Base-by-base conservation (phyloP, 1,284 basidiomycete species). In the Ceratobasidium papillatum region DNA sequence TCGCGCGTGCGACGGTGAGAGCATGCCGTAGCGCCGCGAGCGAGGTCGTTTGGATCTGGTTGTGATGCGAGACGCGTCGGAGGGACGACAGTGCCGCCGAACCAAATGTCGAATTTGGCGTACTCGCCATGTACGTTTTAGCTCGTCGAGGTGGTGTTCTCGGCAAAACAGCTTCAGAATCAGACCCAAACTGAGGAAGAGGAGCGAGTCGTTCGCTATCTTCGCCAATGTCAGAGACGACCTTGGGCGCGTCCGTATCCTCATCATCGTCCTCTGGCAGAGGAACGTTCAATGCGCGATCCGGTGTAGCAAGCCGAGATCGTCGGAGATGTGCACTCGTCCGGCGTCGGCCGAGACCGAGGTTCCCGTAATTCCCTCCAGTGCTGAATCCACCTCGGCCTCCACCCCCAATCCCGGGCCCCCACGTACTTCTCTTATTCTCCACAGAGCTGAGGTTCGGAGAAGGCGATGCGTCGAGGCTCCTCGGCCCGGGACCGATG, bases 1-100 rank as follows among this genome's bases (percentile, higher is more conserved):
- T 86, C 2, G 88, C 85, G 9, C 93, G 77, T 0, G 92, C 89
- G 30, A 85, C 85, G 68, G 90, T 87, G 0, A 94, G 81, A 0
- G 89, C 85, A 32, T 86, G 83, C 32, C 86, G 85, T 3, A 94
- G 81, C 0, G 91, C 85, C 12, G 88, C 87, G 1, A 91, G 82
- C 2, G 90, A 92, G 0, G 86, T 82, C 1, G 87, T 83, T 65
- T 89, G 88, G 64, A 90, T 83, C 17, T 63, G 9, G 85, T 83
- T 7, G 91, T 92, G 73, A 30, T 58, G 30, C 90, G 89, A 45
- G 86, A 85, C 17, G 69, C 77, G 52, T 64, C 78, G 19, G 87
- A 87, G 12, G 84, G 83, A 30, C 85, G 82, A 1, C 85, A 82
- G 63, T 84, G 80, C 7, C 84, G 83, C 17, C 82, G 80, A 1